Conservation (phyloP, 805 yeast species). For the Ogataea pini region DNA sequence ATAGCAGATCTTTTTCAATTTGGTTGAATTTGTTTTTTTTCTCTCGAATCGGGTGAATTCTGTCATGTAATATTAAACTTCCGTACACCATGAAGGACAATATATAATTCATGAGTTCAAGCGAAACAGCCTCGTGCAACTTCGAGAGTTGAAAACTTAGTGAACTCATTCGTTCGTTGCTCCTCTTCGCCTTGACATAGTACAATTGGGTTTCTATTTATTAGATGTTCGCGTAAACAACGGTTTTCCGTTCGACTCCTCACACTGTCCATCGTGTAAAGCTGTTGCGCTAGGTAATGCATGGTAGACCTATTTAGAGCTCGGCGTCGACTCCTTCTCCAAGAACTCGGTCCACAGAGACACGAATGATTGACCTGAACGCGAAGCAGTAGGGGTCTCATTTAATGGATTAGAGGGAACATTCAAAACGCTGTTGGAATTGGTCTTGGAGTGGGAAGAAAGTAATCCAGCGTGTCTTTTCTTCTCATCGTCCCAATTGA, state of each 20-base stretch:
- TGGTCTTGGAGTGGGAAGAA: slow-evolving; percentile 24
- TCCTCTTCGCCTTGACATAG: too few species aligned
- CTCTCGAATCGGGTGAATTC: too few species aligned
- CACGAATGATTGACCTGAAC: slow-evolving; percentile 49
- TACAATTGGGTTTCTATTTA: too few species aligned
- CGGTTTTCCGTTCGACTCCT: neutral
- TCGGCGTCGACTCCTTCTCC: slow-evolving; percentile 63
- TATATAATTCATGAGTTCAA: too few species aligned
- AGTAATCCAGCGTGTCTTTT: slow-evolving; percentile 73
- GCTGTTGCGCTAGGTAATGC: neutral
- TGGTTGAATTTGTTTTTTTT: slow-evolving; percentile 7
- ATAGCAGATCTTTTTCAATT: too few species aligned
- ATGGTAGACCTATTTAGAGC: slow-evolving; percentile 1
- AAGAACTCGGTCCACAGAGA: slow-evolving; percentile 78
- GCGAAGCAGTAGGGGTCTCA: slow-evolving; percentile 29
- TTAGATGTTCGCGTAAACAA: neutral
- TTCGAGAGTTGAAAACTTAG: too few species aligned
- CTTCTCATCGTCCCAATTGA: slow-evolving; percentile 87
- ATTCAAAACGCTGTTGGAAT: slow-evolving; percentile 36
- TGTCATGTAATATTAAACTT: too few species aligned
- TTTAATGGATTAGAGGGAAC: slow-evolving; percentile 24
- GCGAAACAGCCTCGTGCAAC: too few species aligned
- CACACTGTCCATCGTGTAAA: neutral
- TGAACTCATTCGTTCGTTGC: too few species aligned
- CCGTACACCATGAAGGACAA: too few species aligned